Evolutionary conservation across 1,284 basidiomycete species (phyloP).

Genomic region (Leucoagaricus sp.): DNA sequence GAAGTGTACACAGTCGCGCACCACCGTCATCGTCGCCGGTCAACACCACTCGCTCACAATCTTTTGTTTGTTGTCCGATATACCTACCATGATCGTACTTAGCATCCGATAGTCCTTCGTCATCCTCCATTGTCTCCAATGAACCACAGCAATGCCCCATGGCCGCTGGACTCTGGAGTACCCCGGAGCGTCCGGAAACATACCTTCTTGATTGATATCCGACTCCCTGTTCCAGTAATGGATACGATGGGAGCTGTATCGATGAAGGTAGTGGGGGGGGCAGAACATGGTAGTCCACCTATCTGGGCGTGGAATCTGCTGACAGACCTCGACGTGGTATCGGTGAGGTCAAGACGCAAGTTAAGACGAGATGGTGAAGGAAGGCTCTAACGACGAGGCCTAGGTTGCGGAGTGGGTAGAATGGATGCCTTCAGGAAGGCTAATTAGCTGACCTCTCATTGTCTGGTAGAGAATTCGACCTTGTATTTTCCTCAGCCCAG

Average conservation of each 20-base stretch:
- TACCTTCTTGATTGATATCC: neutral
- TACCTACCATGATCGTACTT: too few species aligned
- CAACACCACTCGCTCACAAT: too few species aligned
- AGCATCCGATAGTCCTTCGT: neutral
- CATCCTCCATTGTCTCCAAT: neutral
- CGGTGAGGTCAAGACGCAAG: neutral
- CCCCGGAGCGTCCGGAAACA: slow-evolving; percentile 1
- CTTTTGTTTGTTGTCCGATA: too few species aligned
- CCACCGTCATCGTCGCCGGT: neutral
- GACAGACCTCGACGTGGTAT: neutral
- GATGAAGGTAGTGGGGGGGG: neutral
- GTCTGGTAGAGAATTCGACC: too few species aligned
- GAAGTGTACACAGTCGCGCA: neutral
- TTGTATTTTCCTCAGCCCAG: too few species aligned
- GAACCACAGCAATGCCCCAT: slow-evolving; percentile 1
- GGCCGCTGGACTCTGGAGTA: slow-evolving; percentile 1
- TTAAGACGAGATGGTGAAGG: neutral
- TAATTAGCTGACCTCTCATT: neutral
- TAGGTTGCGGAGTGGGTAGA: neutral
- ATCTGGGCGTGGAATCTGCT: neutral
- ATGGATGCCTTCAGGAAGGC: neutral
- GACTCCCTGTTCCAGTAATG: neutral
- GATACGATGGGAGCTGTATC: neutral
- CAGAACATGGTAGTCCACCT: neutral
- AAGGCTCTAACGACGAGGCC: neutral